Conservation (phyloP, 1,284 basidiomycete genomes). For the Lignosus rhinocerotis region DNA sequence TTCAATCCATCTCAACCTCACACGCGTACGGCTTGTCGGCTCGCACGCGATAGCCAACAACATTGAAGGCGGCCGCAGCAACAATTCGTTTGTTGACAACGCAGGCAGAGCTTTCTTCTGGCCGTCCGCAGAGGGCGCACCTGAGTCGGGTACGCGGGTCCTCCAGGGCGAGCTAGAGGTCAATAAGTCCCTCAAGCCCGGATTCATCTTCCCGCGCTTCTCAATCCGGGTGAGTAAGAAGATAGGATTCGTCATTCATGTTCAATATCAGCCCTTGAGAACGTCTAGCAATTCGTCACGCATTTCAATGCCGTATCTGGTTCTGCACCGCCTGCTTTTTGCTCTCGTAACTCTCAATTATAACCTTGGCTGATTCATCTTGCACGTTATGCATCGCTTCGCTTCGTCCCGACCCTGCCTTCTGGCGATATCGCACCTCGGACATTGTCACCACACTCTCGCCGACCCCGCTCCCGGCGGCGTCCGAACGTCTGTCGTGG, state of each 20-base stretch:
- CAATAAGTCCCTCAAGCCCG: constrained; percentile 46
- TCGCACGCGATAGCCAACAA: constrained; percentile 44
- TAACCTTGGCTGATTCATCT: background rate
- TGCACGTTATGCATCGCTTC: background rate
- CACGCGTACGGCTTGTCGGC: constrained; percentile 44
- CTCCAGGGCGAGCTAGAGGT: constrained; percentile 56
- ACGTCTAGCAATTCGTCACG: background rate
- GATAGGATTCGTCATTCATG: background rate
- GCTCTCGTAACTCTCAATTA: background rate
- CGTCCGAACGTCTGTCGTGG: background rate
- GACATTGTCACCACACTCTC: background rate
- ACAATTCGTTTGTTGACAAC: constrained; percentile 46
- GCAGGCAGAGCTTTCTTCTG: constrained; percentile 51
- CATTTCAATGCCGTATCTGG: background rate
- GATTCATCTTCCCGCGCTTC: constrained; percentile 55
- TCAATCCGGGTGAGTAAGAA: constrained; percentile 43
- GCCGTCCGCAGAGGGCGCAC: constrained; percentile 37
- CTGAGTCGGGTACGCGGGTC: constrained; percentile 33
- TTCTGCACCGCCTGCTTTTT: background rate
- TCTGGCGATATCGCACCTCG: background rate
- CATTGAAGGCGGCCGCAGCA: constrained; percentile 39
- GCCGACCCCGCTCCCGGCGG: no score
- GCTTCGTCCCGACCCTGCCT: background rate
- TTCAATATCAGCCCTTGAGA: background rate
- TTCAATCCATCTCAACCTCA: constrained; percentile 35